phyloP scores from a whole-genome alignment of 75 land plant species.

The Chamaecyparis obtusa region DNA sequence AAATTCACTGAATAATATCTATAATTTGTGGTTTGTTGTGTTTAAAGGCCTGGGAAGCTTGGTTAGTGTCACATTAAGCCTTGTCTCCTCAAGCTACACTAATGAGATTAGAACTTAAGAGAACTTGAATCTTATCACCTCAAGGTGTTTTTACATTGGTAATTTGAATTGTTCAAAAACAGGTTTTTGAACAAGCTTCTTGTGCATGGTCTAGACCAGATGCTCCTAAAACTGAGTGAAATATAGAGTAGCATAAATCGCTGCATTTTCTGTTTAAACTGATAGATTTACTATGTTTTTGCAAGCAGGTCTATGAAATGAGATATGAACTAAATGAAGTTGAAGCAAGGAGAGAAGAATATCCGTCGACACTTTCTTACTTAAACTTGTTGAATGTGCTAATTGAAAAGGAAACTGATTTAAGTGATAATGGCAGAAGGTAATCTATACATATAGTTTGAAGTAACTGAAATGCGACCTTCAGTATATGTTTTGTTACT shows the following conservation, averaged over 20 bases:
- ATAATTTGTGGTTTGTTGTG: too few relatives aligned
- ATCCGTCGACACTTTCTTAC: constrained; percentile 98
- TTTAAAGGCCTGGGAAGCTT: too few relatives aligned
- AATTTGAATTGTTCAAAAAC: background rate
- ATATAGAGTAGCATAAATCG: background rate
- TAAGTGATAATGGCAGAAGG: constrained; percentile 83
- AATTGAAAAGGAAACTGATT: constrained; percentile 73
- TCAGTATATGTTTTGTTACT: too few relatives aligned
- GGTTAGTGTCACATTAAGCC: too few relatives aligned
- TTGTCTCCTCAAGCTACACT: background rate
- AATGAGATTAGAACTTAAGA: background rate
- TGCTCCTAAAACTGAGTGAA: background rate
- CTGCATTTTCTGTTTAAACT: background rate
- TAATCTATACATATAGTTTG: constrained; percentile 23
- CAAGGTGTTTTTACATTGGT: background rate
- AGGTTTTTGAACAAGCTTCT: background rate
- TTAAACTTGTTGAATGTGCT: constrained; percentile 84
- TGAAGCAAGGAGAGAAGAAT: constrained; percentile 89
- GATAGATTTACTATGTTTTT: background rate
- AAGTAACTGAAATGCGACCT: background rate
- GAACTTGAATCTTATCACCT: background rate
- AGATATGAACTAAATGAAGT: constrained; percentile 94
- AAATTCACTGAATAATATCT: too few relatives aligned
- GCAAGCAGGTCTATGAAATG: constrained; percentile 91
- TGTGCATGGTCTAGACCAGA: background rate